These are phyloP conservation scores for Candida koratica DNA, from an alignment of 805 yeast genomes.

Conservation along the genomic window DNA sequence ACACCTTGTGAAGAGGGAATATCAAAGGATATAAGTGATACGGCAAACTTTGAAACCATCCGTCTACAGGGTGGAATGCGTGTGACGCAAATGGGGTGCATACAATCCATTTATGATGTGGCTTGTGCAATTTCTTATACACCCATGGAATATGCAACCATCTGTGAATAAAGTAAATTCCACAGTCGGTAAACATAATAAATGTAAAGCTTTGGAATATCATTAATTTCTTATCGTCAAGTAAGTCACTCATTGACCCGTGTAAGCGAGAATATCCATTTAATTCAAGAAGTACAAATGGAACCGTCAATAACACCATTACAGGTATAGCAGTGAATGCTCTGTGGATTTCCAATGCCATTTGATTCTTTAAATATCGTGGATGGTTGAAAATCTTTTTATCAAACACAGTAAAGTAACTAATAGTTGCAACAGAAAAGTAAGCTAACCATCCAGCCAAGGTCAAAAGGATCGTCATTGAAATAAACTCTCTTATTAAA, in stretches of 20 bases:
- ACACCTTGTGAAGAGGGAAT: slow-evolving; percentile 87
- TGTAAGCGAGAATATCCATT: slow-evolving; percentile 81
- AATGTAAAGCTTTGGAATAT: slow-evolving; percentile 69
- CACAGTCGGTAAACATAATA: slow-evolving; percentile 89
- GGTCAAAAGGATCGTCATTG: slow-evolving; percentile 66
- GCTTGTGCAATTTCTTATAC: slow-evolving; percentile 86
- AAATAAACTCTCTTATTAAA: slow-evolving; percentile 62
- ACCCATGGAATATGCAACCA: slow-evolving; percentile 89
- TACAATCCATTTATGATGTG: slow-evolving; percentile 98
- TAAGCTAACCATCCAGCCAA: slow-evolving; percentile 87
- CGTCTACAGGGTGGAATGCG: slow-evolving; percentile 98
- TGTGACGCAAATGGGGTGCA: slow-evolving; percentile 98
- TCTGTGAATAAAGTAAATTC: slow-evolving; percentile 88
- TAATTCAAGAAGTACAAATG: slow-evolving; percentile 83
- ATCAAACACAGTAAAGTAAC: slow-evolving; percentile 79
- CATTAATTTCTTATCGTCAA: slow-evolving; percentile 67
- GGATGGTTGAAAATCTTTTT: slow-evolving; percentile 92
- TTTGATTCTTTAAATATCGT: slow-evolving; percentile 89
- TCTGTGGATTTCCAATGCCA: slow-evolving; percentile 73
- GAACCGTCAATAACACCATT: slow-evolving; percentile 84
- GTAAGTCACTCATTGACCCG: slow-evolving; percentile 55
- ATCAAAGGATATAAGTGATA: slow-evolving; percentile 89
- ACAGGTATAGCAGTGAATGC: slow-evolving; percentile 80
- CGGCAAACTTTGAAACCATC: slow-evolving; percentile 88
- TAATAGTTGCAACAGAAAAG: slow-evolving; percentile 66